Evolutionary conservation across 1,284 basidiomycete genomes (phyloP), one percentile per base, ranked within the genome.

Genomic region (Dichomitus squalens): DNA sequence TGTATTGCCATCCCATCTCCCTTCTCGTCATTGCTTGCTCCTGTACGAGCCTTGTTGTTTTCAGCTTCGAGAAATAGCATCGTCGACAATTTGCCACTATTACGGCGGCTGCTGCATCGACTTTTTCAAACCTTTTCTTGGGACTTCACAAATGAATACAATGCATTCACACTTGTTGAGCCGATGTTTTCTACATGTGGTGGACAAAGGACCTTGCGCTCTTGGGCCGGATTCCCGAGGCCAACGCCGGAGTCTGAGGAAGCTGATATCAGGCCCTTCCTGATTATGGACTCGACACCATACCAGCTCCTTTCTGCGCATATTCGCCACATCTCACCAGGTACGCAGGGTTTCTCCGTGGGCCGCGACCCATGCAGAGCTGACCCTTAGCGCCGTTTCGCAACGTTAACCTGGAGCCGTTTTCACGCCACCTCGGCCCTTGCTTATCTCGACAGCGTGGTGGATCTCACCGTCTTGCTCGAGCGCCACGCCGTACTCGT

Each of bases 121-220:
- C n/a, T n/a, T n/a, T n/a, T n/a, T n/a, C n/a, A n/a, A n/a, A n/a
- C n/a, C n/a, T n/a, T n/a, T n/a, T n/a, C n/a, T n/a, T n/a, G n/a
- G n/a, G n/a, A n/a, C n/a, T n/a, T n/a, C n/a, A n/a, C n/a, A n/a
- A n/a, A n/a, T n/a, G n/a, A n/a, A n/a, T n/a, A n/a, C n/a, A n/a
- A n/a, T n/a, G n/a, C n/a, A n/a, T n/a, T n/a, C n/a, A n/a, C n/a
- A n/a, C n/a, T n/a, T n/a, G n/a, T n/a, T n/a, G n/a, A n/a, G n/a
- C n/a, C n/a, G n/a, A 33, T 33, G 31, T 33, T 33, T 33, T 33
- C 7, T 33, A 33, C 18, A 12, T 54, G 18, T 46, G 47, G 27
- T 54, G 52, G 52, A 46, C 44, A 16, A 3, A 44, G 25, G 34
- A 35, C 33, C 36, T 48, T 35, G 46, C 16, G 46, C 44, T 48